Conservation (phyloP, 78 protist species). For the Pigoraptor vietnamica region DNA sequence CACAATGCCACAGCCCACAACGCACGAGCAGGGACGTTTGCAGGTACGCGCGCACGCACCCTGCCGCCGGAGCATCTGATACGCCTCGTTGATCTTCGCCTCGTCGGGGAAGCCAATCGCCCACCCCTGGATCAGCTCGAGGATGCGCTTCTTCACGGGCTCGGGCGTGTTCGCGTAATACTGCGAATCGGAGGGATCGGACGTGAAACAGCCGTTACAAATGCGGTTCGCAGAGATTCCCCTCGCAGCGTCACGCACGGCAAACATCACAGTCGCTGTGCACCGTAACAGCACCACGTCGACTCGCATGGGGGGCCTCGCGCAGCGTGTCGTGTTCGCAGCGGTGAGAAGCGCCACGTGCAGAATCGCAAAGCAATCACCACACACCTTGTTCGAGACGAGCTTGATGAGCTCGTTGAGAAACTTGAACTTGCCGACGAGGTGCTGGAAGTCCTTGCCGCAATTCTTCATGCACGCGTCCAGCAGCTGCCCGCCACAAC, state of each 20-base stretch:
- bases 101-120: neutral
- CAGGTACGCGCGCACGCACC: neutral
- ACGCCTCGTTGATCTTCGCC: slow-evolving; percentile 20
- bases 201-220: no score
- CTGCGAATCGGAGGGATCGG: neutral
- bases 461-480: slow-evolving; percentile 14
- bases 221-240: no score
- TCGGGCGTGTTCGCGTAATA: neutral
- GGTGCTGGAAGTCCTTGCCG: slow-evolving; percentile 1
- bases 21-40: no score
- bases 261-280: no score
- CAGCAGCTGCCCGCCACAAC: neutral
- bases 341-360: no score
- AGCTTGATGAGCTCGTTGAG: slow-evolving; percentile 31
- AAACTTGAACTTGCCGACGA: slow-evolving; percentile 21
- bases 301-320: no score
- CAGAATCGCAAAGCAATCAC: no score
- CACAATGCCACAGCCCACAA: no score
- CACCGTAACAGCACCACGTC: no score
- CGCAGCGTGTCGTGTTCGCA: no score
- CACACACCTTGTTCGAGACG: slow-evolving; percentile 11
- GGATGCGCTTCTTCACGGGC: neutral
- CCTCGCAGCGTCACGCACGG: no score
- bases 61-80: slow-evolving; percentile 23
- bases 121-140: slow-evolving; percentile 15